Evolutionary conservation across 345 rosid species (phyloP).

Genomic region (Lepidium aucheri): DNA sequence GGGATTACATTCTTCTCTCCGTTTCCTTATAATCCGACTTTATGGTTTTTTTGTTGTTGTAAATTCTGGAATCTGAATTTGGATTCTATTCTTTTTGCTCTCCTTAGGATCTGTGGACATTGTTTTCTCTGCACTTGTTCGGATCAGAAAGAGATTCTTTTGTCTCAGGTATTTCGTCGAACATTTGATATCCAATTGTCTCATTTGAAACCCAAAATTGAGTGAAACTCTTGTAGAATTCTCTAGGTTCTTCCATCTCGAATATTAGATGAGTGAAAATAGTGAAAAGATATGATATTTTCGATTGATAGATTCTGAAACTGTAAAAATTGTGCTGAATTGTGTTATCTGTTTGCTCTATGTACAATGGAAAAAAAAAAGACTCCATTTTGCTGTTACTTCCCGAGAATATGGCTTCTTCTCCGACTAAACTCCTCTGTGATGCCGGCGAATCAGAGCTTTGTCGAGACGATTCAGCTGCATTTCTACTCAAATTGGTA

Average conservation of each 20-base stretch:
- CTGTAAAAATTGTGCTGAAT: background rate
- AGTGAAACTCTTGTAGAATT: background rate
- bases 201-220: too few relatives aligned
- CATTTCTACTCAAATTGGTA: constrained; percentile 50
- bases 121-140: constrained; percentile 25
- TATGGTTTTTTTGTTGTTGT: background rate
- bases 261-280: background rate
- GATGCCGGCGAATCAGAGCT: constrained; percentile 31
- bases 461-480: constrained; percentile 58
- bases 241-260: background rate
- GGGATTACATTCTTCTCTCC: background rate
- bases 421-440: constrained; percentile 30
- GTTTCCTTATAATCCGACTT: background rate
- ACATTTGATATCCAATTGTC: background rate
- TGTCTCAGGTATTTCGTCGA: constrained; percentile 36
- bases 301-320: background rate
- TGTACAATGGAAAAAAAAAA: constrained; percentile 15
- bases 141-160: constrained; percentile 31
- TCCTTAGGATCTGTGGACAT: constrained; percentile 33
- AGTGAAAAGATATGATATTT: background rate
- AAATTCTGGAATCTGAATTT: background rate
- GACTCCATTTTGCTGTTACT: constrained; percentile 32
- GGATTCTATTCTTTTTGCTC: background rate
- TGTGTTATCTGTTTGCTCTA: background rate
- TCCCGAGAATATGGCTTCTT: constrained; percentile 23